Evolutionary conservation across 1,284 basidiomycete genomes (phyloP), one percentile per base, ranked within the genome.

Genomic region (Ustilago cynodontis): DNA sequence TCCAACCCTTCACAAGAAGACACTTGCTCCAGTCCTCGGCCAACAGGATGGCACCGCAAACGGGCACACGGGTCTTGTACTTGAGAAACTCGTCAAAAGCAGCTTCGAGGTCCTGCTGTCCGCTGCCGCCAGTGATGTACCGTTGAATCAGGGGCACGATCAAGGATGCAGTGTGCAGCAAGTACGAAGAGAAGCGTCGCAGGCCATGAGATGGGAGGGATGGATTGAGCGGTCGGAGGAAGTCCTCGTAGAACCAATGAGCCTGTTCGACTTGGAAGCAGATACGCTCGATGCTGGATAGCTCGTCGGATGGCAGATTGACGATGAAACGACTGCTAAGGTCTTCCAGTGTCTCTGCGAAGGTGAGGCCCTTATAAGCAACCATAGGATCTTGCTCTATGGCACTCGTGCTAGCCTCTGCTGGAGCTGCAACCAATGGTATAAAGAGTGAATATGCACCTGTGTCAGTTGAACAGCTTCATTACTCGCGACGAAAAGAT

Each of bases 241-340:
- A 99, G 87, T 99, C 97, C 88, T 99, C 96, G 86, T 99, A 99
- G 87, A 95, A 99, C 97, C 97, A 99, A 87, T 99, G 96, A 20
- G 97, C 97, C 90, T 98, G 95, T 87, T 99, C 97, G 67, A 98
- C 94, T 88, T 99, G 97, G 88, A 99, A 99, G 88, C 94, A 98
- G 83, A 99, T 92, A 73, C 97, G 91, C 86, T 97, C 94, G 70
- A 98, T 89, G 24, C 93, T 94, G 58, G 90, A 90, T 68, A 96
- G 90, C 88, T 99, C 97, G 83, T 94, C 93, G 74, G 93, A 92
- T 6, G 97, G 97, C 59, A 99, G 90, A 87, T 99, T 99, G 79
- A 98, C 90, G 81, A 99, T 94, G 87, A 99, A 99, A 54, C 97
- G 93, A 33, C 86, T 85, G 64, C 82, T 82, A 37, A 87, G 78